phyloP scores from a whole-genome alignment of 2,329 filamentous ascomycete species.

The Paecilomyces sp. region DNA sequence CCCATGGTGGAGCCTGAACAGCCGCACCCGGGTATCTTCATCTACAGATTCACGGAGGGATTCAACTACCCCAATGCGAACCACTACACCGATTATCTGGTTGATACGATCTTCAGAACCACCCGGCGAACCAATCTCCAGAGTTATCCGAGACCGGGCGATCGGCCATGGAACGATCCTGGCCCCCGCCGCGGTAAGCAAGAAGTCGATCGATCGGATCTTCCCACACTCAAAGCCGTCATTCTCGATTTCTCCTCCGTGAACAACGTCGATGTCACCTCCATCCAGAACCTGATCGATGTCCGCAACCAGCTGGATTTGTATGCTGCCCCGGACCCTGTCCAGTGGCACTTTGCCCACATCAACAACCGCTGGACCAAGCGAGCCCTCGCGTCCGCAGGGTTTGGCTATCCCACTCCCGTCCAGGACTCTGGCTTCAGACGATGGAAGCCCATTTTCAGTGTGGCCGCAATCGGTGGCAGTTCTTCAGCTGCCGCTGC shows the following conservation, averaged over 20 bases:
- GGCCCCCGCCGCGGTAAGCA: constrained; percentile 58
- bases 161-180: constrained; percentile 93
- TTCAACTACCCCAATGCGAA: constrained; percentile 96
- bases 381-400: constrained; percentile 75
- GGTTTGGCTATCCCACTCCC: constrained; percentile 74
- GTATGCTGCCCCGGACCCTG: constrained; percentile 69
- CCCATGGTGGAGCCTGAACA: constrained; percentile 70
- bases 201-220: constrained; percentile 40
- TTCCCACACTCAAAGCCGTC: constrained; percentile 74
- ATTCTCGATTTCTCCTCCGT: constrained; percentile 91
- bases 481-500: constrained; percentile 60
- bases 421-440: constrained; percentile 47
- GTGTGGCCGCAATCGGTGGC: constrained; percentile 78
- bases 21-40: constrained; percentile 88
- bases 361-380: constrained; percentile 95
- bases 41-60: constrained; percentile 89
- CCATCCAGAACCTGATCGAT: constrained; percentile 85
- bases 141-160: constrained; percentile 58
- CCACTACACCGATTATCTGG: constrained; percentile 75
- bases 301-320: constrained; percentile 88
- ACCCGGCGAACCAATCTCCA: constrained; percentile 71
- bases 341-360: constrained; percentile 95
- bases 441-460: constrained; percentile 93
- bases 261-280: constrained; percentile 90
- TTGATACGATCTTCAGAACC: constrained; percentile 57